Base-by-base conservation (phyloP, 2,329 filamentous ascomycete species). In the Apiospora koreana region DNA sequence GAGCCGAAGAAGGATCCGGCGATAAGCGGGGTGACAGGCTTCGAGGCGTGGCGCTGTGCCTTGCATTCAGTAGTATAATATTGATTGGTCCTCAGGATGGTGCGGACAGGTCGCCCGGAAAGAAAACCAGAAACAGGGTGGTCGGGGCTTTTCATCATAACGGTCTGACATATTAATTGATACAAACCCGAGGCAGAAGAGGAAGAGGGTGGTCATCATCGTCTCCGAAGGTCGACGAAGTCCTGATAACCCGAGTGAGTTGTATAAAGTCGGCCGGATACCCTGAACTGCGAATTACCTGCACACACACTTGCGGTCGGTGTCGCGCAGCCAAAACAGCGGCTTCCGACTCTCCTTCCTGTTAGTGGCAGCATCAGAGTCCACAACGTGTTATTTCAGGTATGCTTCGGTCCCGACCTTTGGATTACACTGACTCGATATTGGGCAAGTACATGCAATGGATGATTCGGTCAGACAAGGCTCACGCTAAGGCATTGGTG, bases 1-100 rank as follows among this genome's bases (percentile, higher is more conserved):
- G 38, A 66, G 38, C 38, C 64, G 64, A 45, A 66, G 42, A 25
- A 45, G 64, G 38, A 45, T 66, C 64, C 64, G 64, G 38, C 64
- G 64, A 66, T 66, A 66, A 66, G 64, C 64, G 38, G 64, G 42
- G 38, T 66, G 64, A 31, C 64, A 31, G 64, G 31, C 54, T 62
- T 38, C 21, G 31, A n/a, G 54, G 54, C 28, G 54, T 62, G 31
- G 54, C 54, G 54, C 21, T 38, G 54, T 62, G 54, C 54, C 54
- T 62, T 62, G 54, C 54, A 62, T 62, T 38, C 31, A 38, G 54
- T 62, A n/a, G 54, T 23, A 62, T 35, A 3, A 31, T 8, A n/a
- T 38, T 38, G 54, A 62, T 62, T 62, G 54, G 54, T 38, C 14
- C 28, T 12, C 18, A 38, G 14, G 6, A 38, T 12, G 31, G 18